phyloP scores from a whole-genome alignment of 768 basidiomycete species.

The Austroboletus eburneus region DNA sequence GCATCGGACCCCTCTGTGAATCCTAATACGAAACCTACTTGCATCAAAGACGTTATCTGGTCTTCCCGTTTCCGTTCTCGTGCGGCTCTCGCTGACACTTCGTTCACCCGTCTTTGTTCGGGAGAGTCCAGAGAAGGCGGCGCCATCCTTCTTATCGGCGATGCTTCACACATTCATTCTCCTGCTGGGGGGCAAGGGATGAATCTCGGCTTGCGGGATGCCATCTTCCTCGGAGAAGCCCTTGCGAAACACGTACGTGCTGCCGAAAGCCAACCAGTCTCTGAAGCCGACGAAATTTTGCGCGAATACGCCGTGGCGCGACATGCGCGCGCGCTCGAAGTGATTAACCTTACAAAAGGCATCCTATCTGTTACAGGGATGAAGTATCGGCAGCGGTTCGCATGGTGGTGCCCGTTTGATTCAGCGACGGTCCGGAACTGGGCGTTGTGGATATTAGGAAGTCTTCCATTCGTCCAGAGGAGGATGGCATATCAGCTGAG shows the following conservation, averaged over 20 bases:
- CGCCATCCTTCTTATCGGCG: neutral
- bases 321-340: neutral
- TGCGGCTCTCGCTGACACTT: neutral
- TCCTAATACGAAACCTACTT: conserved; percentile 9
- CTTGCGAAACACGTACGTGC: neutral
- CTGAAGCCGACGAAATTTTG: neutral
- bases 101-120: neutral
- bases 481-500: neutral
- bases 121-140: neutral
- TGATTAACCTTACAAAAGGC: neutral
- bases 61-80: neutral
- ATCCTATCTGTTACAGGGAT: neutral
- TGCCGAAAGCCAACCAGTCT: neutral
- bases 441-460: neutral
- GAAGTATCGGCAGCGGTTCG: neutral
- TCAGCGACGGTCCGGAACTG: neutral
- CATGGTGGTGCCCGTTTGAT: neutral
- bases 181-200: neutral
- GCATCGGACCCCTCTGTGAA: conserved; percentile 35
- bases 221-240: neutral
- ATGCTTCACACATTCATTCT: neutral
- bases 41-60: neutral
- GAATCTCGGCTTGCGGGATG: neutral
- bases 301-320: neutral
- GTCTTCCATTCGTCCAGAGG: neutral